These are phyloP conservation scores for Fusarium oxysporum DNA, from an alignment of 2,329 filamentous ascomycete species.

Conservation along the genomic window DNA sequence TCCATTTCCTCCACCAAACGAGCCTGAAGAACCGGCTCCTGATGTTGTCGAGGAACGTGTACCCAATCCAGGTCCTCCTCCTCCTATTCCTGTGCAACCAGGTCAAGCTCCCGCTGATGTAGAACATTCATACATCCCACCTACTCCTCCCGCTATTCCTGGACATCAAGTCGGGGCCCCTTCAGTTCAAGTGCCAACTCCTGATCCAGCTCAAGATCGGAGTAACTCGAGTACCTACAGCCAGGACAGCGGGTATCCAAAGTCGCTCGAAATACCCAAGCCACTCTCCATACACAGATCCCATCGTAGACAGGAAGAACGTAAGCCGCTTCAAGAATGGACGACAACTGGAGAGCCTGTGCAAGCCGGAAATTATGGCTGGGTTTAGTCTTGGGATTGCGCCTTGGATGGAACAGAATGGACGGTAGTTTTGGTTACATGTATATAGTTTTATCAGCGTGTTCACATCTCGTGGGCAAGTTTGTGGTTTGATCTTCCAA, in stretches of 20 bases:
- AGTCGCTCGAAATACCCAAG: background rate
- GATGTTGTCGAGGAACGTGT: background rate
- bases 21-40: background rate
- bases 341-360: background rate
- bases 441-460: background rate
- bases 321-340: background rate
- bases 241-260: background rate
- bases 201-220: background rate
- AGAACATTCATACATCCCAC: background rate
- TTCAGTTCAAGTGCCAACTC: background rate
- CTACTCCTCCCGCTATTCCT: background rate
- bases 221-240: conserved; percentile 17
- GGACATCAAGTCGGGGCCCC: background rate
- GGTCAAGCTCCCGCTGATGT: background rate
- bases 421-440: background rate
- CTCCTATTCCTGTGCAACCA: background rate
- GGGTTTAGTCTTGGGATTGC: background rate
- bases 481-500: background rate
- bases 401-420: background rate
- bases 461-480: background rate
- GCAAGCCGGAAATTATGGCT: background rate
- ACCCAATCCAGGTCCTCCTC: background rate
- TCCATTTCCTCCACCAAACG: background rate
- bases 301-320: background rate
- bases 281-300: background rate